Percentiles rank a stretch among this genome's conserved stretches.
These are phyloP conservation scores for Mortierella sp. DNA, from an alignment of 371 early-diverging fungal species.

Conservation along the genomic window DNA sequence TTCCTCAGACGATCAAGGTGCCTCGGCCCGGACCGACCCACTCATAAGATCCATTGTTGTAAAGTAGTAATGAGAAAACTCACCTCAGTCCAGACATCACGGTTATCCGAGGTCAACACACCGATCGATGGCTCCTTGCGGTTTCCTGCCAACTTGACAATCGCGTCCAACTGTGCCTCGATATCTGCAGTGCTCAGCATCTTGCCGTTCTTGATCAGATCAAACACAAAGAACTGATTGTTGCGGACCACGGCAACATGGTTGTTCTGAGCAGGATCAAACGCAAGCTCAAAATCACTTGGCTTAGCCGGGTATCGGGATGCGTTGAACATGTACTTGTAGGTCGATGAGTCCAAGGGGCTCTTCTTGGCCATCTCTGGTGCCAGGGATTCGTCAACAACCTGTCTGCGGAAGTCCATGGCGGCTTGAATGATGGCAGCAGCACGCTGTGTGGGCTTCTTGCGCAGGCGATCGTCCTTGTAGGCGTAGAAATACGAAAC, in stretches of 20 bases:
- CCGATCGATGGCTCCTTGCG: slow-evolving; percentile 83
- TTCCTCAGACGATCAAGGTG: too few species aligned
- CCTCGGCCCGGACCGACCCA: too few species aligned
- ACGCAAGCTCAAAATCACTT: slow-evolving; percentile 78
- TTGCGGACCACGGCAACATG: slow-evolving; percentile 90
- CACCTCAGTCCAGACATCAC: slow-evolving; percentile 93
- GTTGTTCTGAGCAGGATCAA: slow-evolving; percentile 80
- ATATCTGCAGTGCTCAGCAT: slow-evolving; percentile 87
- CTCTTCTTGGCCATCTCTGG: slow-evolving; percentile 85
- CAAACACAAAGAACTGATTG: slow-evolving; percentile 89
- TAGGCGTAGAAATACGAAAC: slow-evolving; percentile 88
- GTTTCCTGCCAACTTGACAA: slow-evolving; percentile 82
- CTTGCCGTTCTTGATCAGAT: slow-evolving; percentile 79
- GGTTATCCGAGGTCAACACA: slow-evolving; percentile 89
- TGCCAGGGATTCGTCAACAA: slow-evolving; percentile 80
- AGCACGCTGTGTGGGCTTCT: slow-evolving; percentile 83
- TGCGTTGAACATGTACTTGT: slow-evolving; percentile 96
- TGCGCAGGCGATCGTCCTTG: slow-evolving; percentile 85
- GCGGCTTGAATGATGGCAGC: slow-evolving; percentile 90
- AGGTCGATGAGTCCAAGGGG: slow-evolving; percentile 91
- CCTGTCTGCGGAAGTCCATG: slow-evolving; percentile 84
- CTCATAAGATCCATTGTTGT: too few species aligned
- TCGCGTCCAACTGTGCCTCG: slow-evolving; percentile 62
- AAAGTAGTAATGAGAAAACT: slow-evolving; percentile 24
- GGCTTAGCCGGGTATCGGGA: slow-evolving; percentile 91